Percentiles rank a stretch among this genome's conserved stretches.
These are phyloP conservation scores for Eucommia ulmoides DNA, from an alignment of 257 asterid species.

Conservation along the genomic window DNA sequence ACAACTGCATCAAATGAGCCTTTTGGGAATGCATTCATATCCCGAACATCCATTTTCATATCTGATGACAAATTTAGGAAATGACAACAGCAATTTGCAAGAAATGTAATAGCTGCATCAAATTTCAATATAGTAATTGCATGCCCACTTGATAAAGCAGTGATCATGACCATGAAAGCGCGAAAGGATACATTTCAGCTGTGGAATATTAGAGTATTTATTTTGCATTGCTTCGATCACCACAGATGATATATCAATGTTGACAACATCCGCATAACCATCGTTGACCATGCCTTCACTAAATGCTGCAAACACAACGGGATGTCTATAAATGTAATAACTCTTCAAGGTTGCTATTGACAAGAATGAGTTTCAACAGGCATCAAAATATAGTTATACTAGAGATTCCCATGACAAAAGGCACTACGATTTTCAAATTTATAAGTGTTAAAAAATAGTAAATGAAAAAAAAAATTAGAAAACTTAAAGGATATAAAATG, in stretches of 20 bases:
- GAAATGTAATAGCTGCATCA: too few species aligned
- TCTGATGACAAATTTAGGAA: constrained; percentile 38
- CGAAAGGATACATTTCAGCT: constrained; percentile 45
- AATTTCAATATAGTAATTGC: neutral
- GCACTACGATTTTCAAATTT: too few species aligned
- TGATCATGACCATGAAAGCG: too few species aligned
- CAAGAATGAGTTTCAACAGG: neutral
- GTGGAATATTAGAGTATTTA: constrained; percentile 38
- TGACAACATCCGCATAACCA: constrained; percentile 49
- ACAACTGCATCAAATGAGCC: constrained; percentile 47
- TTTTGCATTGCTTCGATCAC: constrained; percentile 60
- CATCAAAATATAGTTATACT: neutral
- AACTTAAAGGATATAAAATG: too few species aligned
- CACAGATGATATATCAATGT: constrained; percentile 57
- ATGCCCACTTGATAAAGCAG: neutral
- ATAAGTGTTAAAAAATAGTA: too few species aligned
- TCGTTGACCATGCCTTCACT: constrained; percentile 61
- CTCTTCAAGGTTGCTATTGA: neutral
- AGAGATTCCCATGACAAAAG: neutral
- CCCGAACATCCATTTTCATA: constrained; percentile 51
- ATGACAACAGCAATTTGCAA: neutral
- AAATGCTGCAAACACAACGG: constrained; percentile 32
- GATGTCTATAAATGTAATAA: neutral
- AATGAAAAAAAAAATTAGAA: too few species aligned
- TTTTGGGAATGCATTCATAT: constrained; percentile 45